These are phyloP conservation scores for Lodderomyces oxycetoniae DNA, from an alignment of 1,139 yeast species.

Conservation along the genomic window DNA sequence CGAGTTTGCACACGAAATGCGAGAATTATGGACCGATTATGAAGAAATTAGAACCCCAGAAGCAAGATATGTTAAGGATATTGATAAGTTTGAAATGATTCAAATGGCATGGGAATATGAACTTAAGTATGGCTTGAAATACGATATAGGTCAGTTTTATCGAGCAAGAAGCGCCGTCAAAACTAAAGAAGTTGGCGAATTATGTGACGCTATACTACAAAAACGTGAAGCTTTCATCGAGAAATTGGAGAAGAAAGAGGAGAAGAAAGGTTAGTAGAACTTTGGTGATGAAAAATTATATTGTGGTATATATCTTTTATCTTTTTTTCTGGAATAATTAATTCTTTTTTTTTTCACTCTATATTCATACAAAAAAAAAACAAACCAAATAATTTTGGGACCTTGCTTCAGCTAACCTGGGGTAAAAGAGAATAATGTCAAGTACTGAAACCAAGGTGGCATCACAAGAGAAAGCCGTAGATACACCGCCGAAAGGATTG, in stretches of 20 bases:
- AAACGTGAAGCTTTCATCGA: slow-evolving; percentile 41
- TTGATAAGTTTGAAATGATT: slow-evolving; percentile 90
- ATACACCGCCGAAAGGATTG: slow-evolving; percentile 8
- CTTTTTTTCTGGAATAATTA: too few relatives aligned
- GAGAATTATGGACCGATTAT: slow-evolving; percentile 82
- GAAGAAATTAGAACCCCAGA: slow-evolving; percentile 79
- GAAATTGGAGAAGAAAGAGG: slow-evolving; percentile 7
- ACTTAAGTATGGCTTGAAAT: slow-evolving; percentile 51
- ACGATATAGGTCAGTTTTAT: slow-evolving; percentile 67
- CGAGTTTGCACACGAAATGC: slow-evolving; percentile 59
- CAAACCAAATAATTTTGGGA: neutral
- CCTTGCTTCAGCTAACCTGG: neutral
- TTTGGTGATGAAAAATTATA: too few relatives aligned
- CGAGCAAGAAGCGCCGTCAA: slow-evolving; percentile 59
- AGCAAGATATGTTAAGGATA: slow-evolving; percentile 87
- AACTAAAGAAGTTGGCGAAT: slow-evolving; percentile 63
- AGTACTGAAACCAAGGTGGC: slow-evolving; percentile 1
- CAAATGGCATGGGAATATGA: slow-evolving; percentile 91
- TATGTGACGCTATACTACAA: slow-evolving; percentile 63
- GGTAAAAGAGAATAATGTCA: neutral
- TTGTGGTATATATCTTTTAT: too few relatives aligned
- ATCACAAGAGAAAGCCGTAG: slow-evolving; percentile 2
- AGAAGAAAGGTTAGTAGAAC: too few relatives aligned
- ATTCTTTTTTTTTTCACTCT: too few relatives aligned
- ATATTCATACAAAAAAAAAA: too few relatives aligned